A percentile compares a stretch with the other conserved stretches of the same genome.
These are phyloP conservation scores for Cardamine chenopodiifolia DNA, from an alignment of 345 rosid genomes.

Conservation along the genomic window DNA sequence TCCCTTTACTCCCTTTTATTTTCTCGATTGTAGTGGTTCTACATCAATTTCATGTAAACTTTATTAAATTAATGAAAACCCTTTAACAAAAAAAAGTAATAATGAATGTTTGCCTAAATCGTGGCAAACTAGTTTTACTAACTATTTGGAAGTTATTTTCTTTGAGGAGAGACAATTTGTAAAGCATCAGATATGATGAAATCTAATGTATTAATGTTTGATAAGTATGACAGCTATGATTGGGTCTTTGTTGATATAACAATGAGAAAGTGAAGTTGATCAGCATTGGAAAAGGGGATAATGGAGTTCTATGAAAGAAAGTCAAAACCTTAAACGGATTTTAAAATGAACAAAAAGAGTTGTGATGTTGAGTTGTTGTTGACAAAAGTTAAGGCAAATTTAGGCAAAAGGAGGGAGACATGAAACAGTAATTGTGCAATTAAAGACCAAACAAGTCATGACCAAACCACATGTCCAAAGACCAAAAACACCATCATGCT, in stretches of 20 bases:
- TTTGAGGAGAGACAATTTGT: background rate
- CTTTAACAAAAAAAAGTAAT: too few relatives aligned
- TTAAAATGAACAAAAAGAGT: slow-evolving; percentile 3
- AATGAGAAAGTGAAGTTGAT: slow-evolving; percentile 24
- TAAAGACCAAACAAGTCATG: slow-evolving; percentile 42
- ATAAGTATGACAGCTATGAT: slow-evolving; percentile 19
- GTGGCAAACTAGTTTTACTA: background rate
- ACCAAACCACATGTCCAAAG: slow-evolving; percentile 44
- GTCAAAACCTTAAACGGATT: slow-evolving; percentile 29
- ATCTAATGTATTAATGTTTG: slow-evolving; percentile 5
- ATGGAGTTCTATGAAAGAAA: slow-evolving; percentile 28
- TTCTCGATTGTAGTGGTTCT: too few relatives aligned
- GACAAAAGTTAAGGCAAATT: slow-evolving; percentile 43
- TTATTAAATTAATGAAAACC: too few relatives aligned
- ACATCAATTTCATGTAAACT: too few relatives aligned
- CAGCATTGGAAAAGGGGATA: slow-evolving; percentile 28
- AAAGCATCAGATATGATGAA: background rate
- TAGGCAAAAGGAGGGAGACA: slow-evolving; percentile 46
- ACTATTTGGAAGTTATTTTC: slow-evolving; percentile 4
- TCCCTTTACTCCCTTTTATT: too few relatives aligned
- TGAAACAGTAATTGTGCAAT: slow-evolving; percentile 42
- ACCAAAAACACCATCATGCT: slow-evolving; percentile 43
- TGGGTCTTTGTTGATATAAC: slow-evolving; percentile 4
- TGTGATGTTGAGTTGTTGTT: slow-evolving; percentile 39
- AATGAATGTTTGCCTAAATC: background rate